Conservation (phyloP, 139 green algal species). For the Microglena sp. region DNA sequence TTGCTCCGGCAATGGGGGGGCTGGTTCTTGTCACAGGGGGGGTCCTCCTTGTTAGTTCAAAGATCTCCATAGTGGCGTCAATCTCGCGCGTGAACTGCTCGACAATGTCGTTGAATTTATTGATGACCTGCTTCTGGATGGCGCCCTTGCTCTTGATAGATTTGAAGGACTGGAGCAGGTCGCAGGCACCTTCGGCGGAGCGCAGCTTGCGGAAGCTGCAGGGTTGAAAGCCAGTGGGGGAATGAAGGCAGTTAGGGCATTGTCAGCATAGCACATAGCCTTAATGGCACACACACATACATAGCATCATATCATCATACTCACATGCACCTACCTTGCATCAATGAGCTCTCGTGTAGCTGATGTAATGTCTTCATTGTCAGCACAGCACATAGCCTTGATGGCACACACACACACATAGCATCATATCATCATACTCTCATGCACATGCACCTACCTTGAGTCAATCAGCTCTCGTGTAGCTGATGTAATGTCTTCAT, state of each 20-base stretch:
- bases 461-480: slow-evolving; percentile 79
- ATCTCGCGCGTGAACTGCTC: slow-evolving; percentile 81
- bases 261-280: too few relatives aligned
- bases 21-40: slow-evolving; percentile 72
- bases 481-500: slow-evolving; percentile 50
- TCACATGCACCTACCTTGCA: too few relatives aligned
- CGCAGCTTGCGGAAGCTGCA: slow-evolving; percentile 85
- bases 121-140: slow-evolving; percentile 83
- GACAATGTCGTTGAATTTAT: slow-evolving; percentile 82
- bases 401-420: too few relatives aligned
- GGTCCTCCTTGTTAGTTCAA: slow-evolving; percentile 41
- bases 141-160: slow-evolving; percentile 70
- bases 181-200: slow-evolving; percentile 71
- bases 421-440: too few relatives aligned
- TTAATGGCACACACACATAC: too few relatives aligned
- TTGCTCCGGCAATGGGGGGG: slow-evolving; percentile 72
- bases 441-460: too few relatives aligned
- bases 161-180: slow-evolving; percentile 87
- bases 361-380: slow-evolving; percentile 60
- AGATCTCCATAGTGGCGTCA: slow-evolving; percentile 48
- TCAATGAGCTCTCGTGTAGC: slow-evolving; percentile 76
- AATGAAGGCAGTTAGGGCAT: too few relatives aligned
- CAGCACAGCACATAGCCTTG: slow-evolving; percentile 51
- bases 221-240: too few relatives aligned
- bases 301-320: too few relatives aligned